Conservation (phyloP, 352 stramenopile species). For the Phytophthora tentaculata region DNA sequence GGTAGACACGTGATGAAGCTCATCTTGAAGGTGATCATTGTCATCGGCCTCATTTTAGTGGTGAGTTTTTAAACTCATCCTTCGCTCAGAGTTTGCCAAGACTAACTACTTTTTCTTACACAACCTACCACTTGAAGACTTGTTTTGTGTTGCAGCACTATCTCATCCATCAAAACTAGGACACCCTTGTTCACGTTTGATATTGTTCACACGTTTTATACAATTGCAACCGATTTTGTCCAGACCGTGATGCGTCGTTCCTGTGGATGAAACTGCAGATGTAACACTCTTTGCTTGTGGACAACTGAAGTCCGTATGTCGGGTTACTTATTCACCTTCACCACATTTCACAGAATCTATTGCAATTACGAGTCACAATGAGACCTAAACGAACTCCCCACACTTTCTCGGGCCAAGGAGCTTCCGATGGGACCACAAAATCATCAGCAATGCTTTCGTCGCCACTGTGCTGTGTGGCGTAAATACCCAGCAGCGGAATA, state of each 20-base stretch:
- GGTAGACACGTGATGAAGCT: constrained; percentile 53
- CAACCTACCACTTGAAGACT: background rate
- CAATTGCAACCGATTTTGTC: too few species aligned
- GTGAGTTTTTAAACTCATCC: constrained; percentile 33
- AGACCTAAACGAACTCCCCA: background rate
- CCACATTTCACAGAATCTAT: too few species aligned
- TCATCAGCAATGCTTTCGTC: background rate
- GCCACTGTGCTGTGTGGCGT: background rate
- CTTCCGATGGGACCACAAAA: background rate
- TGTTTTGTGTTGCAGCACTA: constrained; percentile 6
- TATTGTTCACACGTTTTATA: too few species aligned
- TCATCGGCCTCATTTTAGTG: constrained; percentile 52
- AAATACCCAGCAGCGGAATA: background rate
- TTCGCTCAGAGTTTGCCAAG: too few species aligned
- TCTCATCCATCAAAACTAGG: constrained; percentile 3
- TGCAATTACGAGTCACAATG: background rate
- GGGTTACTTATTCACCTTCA: too few species aligned
- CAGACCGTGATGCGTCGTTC: too few species aligned
- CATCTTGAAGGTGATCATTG: constrained; percentile 67
- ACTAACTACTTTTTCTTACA: too few species aligned
- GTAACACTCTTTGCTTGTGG: too few species aligned
- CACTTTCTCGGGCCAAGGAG: background rate
- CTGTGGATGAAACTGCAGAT: too few species aligned
- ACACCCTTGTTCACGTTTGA: constrained; percentile 6
- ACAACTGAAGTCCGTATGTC: too few species aligned